Percentiles rank a stretch among this genome's conserved stretches.
Evolutionary conservation across 495 filamentous ascomycete species (phyloP).

Genomic region (Talaromyces ruber): DNA sequence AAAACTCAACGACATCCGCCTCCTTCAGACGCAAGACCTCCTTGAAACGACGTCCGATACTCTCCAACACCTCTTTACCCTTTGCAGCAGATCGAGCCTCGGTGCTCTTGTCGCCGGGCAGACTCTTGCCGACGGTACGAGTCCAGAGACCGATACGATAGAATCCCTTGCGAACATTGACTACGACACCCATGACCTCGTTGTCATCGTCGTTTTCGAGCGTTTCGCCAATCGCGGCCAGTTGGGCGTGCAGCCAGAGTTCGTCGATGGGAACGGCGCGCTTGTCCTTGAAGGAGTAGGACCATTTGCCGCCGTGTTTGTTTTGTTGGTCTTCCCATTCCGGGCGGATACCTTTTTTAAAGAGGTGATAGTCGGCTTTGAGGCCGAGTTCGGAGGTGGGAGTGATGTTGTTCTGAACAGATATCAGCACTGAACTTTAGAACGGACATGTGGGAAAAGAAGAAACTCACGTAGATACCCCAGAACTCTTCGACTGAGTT

Average conservation of each 20-base stretch:
- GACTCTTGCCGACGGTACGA: conserved; percentile 75
- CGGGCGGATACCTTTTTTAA: conserved; percentile 92
- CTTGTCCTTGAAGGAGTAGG: conserved; percentile 94
- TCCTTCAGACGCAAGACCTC: conserved; percentile 69
- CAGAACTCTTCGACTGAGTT: conserved; percentile 99
- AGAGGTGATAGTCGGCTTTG: conserved; percentile 99
- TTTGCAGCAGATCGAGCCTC: conserved; percentile 65
- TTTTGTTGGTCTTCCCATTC: conserved; percentile 98
- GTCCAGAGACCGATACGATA: conserved; percentile 94
- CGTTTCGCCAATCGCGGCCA: conserved; percentile 94
- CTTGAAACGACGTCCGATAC: conserved; percentile 86
- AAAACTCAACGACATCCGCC: conserved; percentile 80
- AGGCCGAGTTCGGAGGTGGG: conserved; percentile 88
- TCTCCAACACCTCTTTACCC: conserved; percentile 71
- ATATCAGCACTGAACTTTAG: neutral
- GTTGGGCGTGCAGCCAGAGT: conserved; percentile 93
- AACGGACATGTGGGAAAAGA: neutral
- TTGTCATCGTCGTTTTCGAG: conserved; percentile 85
- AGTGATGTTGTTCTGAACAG: conserved; percentile 88
- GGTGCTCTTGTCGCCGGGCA: conserved; percentile 64
- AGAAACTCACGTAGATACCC: conserved; percentile 84
- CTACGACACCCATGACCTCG: conserved; percentile 98
- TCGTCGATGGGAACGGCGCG: conserved; percentile 84
- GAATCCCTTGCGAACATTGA: conserved; percentile 97
- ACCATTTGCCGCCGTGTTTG: conserved; percentile 99